Conservation (phyloP, 1,284 basidiomycete species). For the Tranzscheliella williamsii region DNA sequence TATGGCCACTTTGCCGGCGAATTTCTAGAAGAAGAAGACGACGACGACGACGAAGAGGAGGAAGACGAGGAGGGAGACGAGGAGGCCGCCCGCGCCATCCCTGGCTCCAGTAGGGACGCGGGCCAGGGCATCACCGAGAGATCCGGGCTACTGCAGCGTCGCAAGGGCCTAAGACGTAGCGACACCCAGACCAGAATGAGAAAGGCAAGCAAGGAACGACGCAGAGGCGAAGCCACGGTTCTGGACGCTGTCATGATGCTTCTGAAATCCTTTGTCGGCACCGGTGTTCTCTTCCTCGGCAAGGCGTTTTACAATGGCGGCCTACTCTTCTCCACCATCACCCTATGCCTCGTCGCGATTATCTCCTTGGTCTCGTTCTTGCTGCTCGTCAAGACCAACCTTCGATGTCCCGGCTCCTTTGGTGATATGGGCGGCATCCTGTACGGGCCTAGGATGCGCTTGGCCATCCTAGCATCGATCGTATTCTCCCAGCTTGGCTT, state of each 20-base stretch:
- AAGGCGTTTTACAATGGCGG: conserved; percentile 98
- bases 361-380: conserved; percentile 94
- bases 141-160: conserved; percentile 39
- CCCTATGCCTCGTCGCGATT: conserved; percentile 78
- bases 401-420: conserved; percentile 86
- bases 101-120: conserved; percentile 29
- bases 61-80: conserved; percentile 36
- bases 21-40: conserved; percentile 52
- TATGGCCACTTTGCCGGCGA: conserved; percentile 60
- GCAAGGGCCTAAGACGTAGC: conserved; percentile 22
- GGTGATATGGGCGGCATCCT: conserved; percentile 93
- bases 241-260: conserved; percentile 60
- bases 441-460: conserved; percentile 91
- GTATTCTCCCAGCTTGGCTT: conserved; percentile 85
- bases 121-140: conserved; percentile 43
- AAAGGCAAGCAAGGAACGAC: conserved; percentile 42
- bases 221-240: conserved; percentile 53
- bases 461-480: conserved; percentile 84
- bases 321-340: conserved; percentile 81
- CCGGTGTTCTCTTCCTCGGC: conserved; percentile 91
- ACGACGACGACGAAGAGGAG: conserved; percentile 45
- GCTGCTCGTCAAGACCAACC: conserved; percentile 84
- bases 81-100: conserved; percentile 18
- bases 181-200: conserved; percentile 39
- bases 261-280: conserved; percentile 89